Evolutionary conservation across 345 rosid genomes (phyloP), one percentile per base, ranked within the genome.

Genomic region (Cochlearia excelsa): DNA sequence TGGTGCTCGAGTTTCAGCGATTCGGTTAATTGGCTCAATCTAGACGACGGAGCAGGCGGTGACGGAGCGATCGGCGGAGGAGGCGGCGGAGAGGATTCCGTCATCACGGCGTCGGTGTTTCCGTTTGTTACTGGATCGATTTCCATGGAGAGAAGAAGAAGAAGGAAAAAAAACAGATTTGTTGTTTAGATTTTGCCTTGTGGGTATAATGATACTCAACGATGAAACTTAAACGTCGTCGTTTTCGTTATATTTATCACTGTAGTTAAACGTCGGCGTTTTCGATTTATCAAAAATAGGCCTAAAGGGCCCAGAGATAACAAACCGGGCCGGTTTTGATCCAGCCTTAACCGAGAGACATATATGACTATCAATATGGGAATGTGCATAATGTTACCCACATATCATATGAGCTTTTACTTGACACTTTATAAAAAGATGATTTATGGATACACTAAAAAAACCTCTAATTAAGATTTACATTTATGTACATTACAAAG

Each of bases 1-100:
- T 93, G 97, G 79, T 93, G 96, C 77, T 90, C 99, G 30, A 90
- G 78, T 58, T 87, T 89, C 53, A 87, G 67, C 4, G 99, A 86
- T 68, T 93, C 97, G 52, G 92, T 71, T 38, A 93, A 74, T 66
- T 82, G 90, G 55, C 73, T 73, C 46, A 67, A 77, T 48, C 77
- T 85, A 26, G 87, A 76, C 7, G 90, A 68, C 4, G 85, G 77
- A 10, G 76, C 27, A 1, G 74, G 7, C 1, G 74, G 56, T 0
- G 78, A 28, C 30, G 74, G 61, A 40, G 74, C 34, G 44, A 76
- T 23, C 0, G 78, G 28, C 2, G 23, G 23, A 16, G 23, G 23
- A 16, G 23, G 70, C 28, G n/a, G 76, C 9, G 42, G 76, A 0
- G 76, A 8, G 42, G 76, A 0, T 45, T 75, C 74, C 63, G 77